Conservation (phyloP, 306 rosid genomes). For the Cucurbita maxima region DNA sequence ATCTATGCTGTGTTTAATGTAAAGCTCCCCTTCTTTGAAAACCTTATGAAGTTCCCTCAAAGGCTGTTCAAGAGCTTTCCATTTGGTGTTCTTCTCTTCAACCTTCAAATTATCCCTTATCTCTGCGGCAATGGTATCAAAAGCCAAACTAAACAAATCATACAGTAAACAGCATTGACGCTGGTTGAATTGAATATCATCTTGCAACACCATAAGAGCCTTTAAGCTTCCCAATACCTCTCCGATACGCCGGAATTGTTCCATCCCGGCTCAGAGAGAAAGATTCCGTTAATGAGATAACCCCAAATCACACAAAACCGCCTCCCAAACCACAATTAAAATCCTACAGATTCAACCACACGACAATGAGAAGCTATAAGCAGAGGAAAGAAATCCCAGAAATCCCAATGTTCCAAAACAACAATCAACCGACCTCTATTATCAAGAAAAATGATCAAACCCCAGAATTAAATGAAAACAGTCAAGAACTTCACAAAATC, state of each 20-base stretch:
- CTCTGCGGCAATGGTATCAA: conserved; percentile 69
- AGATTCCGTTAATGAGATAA: too few relatives aligned
- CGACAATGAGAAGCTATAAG: not conserved
- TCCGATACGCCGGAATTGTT: conserved; percentile 90
- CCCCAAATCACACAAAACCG: not conserved
- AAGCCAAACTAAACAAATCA: conserved; percentile 47
- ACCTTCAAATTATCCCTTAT: conserved; percentile 47
- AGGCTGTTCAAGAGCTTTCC: conserved; percentile 79
- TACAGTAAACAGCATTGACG: conserved; percentile 53
- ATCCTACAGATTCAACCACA: conserved; percentile 1
- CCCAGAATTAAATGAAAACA: not conserved
- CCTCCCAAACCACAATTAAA: not conserved
- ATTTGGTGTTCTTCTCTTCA: conserved; percentile 62
- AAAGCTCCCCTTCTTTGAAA: conserved; percentile 63
- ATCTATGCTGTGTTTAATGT: conserved; percentile 57
- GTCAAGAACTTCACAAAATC: not conserved
- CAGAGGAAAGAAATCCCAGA: not conserved
- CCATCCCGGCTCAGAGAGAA: conserved; percentile 48
- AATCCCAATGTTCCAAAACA: not conserved
- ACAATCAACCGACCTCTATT: not conserved
- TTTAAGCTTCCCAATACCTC: conserved; percentile 85
- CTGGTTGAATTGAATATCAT: conserved; percentile 59
- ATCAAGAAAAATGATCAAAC: not conserved
- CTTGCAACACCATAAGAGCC: conserved; percentile 69
- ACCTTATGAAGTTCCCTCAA: conserved; percentile 57